Conservation (phyloP, 2,329 filamentous ascomycete genomes). For the Chalara sp. region DNA sequence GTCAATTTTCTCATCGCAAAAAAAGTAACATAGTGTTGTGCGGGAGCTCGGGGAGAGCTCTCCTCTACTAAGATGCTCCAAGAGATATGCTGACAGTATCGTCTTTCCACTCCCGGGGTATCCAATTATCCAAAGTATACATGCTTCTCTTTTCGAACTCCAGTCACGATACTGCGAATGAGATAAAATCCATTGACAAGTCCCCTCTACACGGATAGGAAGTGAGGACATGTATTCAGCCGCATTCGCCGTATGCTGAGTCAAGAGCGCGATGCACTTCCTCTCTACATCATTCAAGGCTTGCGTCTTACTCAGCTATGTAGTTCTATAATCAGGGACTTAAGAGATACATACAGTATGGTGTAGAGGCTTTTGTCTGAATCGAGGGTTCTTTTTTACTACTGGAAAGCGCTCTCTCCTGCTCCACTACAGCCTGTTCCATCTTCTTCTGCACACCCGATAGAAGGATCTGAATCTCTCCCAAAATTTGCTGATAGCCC, state of each 20-base stretch:
- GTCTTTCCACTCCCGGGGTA: conserved; percentile 33
- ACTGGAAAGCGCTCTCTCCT: background rate
- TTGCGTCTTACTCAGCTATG: conserved; percentile 12
- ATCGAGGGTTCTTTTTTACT: background rate
- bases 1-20: conserved; percentile 30
- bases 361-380: conserved; percentile 6
- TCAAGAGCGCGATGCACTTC: conserved; percentile 27
- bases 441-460: conserved; percentile 3
- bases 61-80: conserved; percentile 20
- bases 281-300: conserved; percentile 28
- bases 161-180: conserved; percentile 26
- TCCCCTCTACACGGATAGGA: conserved; percentile 26
- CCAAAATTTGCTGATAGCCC: conserved; percentile 14
- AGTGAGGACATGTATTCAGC: conserved; percentile 26
- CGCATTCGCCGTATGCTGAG: conserved; percentile 21
- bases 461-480: conserved; percentile 18
- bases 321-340: background rate
- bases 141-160: conserved; percentile 21
- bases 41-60: conserved; percentile 6
- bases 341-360: conserved; percentile 10
- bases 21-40: conserved; percentile 25
- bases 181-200: conserved; percentile 31
- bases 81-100: conserved; percentile 28
- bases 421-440: background rate
- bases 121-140: conserved; percentile 31